phyloP scores from a whole-genome alignment of 2,329 filamentous ascomycete genomes.

The Apiospora hydei region DNA sequence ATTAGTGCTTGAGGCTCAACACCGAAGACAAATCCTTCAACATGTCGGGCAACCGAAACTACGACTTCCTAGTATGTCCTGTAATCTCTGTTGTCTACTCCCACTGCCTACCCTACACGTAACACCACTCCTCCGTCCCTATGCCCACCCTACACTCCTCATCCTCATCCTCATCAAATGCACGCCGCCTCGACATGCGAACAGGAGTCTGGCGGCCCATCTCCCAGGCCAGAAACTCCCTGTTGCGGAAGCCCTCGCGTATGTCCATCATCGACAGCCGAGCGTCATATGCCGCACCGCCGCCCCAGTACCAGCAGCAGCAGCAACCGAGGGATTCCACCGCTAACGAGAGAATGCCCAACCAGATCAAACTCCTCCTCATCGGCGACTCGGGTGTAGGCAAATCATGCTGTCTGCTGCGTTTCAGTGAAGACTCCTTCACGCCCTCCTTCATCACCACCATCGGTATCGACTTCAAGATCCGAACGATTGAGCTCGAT shows the following conservation, averaged over 20 bases:
- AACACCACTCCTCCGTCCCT: neutral
- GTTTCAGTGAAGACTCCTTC: slow-evolving; percentile 97
- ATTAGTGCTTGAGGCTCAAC: slow-evolving; percentile 10
- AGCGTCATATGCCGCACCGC: slow-evolving; percentile 21
- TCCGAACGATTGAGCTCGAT: slow-evolving; percentile 97
- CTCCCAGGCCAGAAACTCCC: slow-evolving; percentile 4
- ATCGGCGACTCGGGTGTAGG: slow-evolving; percentile 97
- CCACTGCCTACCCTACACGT: slow-evolving; percentile 8
- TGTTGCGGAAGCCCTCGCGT: slow-evolving; percentile 1
- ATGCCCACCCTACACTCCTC: neutral
- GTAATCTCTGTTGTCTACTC: slow-evolving; percentile 27
- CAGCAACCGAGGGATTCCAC: slow-evolving; percentile 6
- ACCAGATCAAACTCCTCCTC: slow-evolving; percentile 91
- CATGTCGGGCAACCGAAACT: slow-evolving; percentile 98
- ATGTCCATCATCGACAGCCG: neutral
- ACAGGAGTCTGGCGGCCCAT: slow-evolving; percentile 17
- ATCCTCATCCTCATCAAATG: slow-evolving; percentile 5
- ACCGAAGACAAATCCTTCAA: slow-evolving; percentile 38
- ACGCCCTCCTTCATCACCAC: slow-evolving; percentile 98
- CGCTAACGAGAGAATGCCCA: slow-evolving; percentile 28
- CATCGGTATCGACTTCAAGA: slow-evolving; percentile 99
- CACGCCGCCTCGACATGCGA: slow-evolving; percentile 16
- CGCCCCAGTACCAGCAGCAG: neutral
- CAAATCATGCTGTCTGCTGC: slow-evolving; percentile 95
- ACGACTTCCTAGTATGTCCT: slow-evolving; percentile 92